Percentiles rank a stretch among this genome's conserved stretches.
Conservation (phyloP, 1,284 basidiomycete species). For the Thecaphora thlaspeos region DNA sequence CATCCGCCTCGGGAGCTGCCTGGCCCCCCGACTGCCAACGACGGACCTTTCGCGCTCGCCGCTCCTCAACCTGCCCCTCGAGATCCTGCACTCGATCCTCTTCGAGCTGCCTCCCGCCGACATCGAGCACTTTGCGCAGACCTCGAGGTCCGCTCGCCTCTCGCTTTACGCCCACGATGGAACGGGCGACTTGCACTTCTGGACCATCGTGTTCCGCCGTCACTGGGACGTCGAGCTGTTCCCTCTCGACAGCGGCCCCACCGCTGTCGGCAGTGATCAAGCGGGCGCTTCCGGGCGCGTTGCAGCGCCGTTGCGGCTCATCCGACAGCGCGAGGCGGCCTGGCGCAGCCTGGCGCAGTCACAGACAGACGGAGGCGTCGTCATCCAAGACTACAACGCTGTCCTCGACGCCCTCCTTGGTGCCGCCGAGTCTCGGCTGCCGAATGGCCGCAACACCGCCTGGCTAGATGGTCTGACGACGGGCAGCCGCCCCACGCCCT, state of each 20-base stretch:
- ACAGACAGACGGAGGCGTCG: constrained; percentile 5
- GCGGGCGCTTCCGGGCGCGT: neutral
- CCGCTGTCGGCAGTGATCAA: neutral
- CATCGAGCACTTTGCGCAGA: constrained; percentile 33
- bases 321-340: constrained; percentile 28
- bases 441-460: constrained; percentile 8
- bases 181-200: constrained; percentile 19
- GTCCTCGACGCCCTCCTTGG: constrained; percentile 23
- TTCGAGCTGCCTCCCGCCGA: constrained; percentile 17
- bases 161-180: constrained; percentile 16
- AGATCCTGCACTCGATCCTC: constrained; percentile 22
- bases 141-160: constrained; percentile 24
- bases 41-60: no score
- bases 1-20: no score
- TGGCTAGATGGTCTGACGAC: constrained; percentile 23
- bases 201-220: constrained; percentile 27
- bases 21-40: no score
- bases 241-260: neutral
- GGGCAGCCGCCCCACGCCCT: constrained; percentile 12
- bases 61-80: constrained; percentile 21
- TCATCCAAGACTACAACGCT: constrained; percentile 21
- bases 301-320: constrained; percentile 12
- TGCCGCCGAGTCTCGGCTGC: constrained; percentile 23
- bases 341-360: constrained; percentile 13
- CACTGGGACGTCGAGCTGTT: constrained; percentile 10